Evolutionary conservation across 805 yeast genomes (phyloP).

Genomic region (Yarrowia yakushimensis): DNA sequence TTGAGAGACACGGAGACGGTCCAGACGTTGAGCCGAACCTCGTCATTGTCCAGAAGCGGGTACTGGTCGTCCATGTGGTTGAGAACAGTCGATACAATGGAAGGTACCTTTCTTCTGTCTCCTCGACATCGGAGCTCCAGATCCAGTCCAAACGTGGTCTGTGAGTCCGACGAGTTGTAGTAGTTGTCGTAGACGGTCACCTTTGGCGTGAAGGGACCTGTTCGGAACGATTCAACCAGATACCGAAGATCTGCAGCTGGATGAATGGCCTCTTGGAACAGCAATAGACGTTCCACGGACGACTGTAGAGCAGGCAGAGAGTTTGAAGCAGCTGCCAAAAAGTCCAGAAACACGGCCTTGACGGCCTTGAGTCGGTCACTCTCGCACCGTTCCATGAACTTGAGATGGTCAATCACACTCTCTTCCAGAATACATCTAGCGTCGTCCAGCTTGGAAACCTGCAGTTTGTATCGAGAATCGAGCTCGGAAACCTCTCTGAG

Average conservation of each 20-base stretch:
- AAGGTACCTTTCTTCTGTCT: slow-evolving; percentile 71
- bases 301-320: slow-evolving; percentile 56
- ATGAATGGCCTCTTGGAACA: slow-evolving; percentile 66
- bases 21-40: slow-evolving; percentile 67
- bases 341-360: slow-evolving; percentile 71
- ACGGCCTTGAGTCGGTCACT: slow-evolving; percentile 70
- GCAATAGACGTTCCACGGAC: slow-evolving; percentile 56
- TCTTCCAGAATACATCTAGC: slow-evolving; percentile 74
- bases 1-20: slow-evolving; percentile 58
- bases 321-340: slow-evolving; percentile 61
- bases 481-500: slow-evolving; percentile 54
- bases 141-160: slow-evolving; percentile 72
- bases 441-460: slow-evolving; percentile 58
- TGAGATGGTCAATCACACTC: slow-evolving; percentile 59
- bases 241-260: slow-evolving; percentile 66
- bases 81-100: slow-evolving; percentile 58
- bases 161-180: slow-evolving; percentile 62
- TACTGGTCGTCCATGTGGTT: slow-evolving; percentile 65
- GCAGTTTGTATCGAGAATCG: slow-evolving; percentile 54
- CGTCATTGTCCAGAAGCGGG: slow-evolving; percentile 63
- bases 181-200: slow-evolving; percentile 76
- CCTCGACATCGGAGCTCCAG: slow-evolving; percentile 65
- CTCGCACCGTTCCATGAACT: slow-evolving; percentile 81
- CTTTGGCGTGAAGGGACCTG: slow-evolving; percentile 72
- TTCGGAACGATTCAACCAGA: slow-evolving; percentile 61